Evolutionary conservation across 2,329 filamentous ascomycete genomes (phyloP), one percentile per base, ranked within the genome.

Genomic region (Clarireedia hainanense): DNA sequence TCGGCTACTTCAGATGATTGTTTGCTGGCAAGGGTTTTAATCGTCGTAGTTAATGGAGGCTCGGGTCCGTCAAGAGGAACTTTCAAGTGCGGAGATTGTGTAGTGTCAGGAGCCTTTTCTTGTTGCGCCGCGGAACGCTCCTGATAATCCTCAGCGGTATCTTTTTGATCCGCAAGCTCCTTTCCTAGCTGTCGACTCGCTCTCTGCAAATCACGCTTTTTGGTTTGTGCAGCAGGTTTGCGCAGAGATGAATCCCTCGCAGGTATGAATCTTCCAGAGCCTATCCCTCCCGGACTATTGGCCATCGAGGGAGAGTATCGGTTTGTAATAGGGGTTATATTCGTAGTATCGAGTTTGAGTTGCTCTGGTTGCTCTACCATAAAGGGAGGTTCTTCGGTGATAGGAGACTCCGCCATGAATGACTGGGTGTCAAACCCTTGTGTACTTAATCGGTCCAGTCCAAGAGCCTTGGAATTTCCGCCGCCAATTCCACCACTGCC

Each of bases 181-280:
- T 65, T 76, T 17, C 60, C 60, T 42, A 68, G 73, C 49, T 75
- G 72, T 34, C 72, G 72, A 56, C 69, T 81, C 24, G 80, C 74
- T 53, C 76, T 75, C 30, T 78, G 74, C 5, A 72, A 74, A 14
- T 76, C 78, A 1, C 78, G 76, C 55, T 81, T 76, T 69, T 78
- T 83, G 9, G 74, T 54, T 30, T 54, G 76, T 20, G 74, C 70
- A 7, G 76, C 76, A 1, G 79, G 75, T 63, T 80, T 86, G 50
- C 80, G 74, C 37, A 88, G 72, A 39, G 85, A 89, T 1, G 85
- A 90, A 55, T 88, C 85, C 55, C 85, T 79, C 6, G 76, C 70
- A 0, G 87, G 86, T 53, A 90, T 88, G 6, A 76, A 70, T 49
- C 79, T 63, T 14, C 69, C 65, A 27, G 69, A 70, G 17, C 66